These are phyloP conservation scores for Globisporangium perplexum DNA, from an alignment of 352 stramenopile genomes.

Conservation along the genomic window DNA sequence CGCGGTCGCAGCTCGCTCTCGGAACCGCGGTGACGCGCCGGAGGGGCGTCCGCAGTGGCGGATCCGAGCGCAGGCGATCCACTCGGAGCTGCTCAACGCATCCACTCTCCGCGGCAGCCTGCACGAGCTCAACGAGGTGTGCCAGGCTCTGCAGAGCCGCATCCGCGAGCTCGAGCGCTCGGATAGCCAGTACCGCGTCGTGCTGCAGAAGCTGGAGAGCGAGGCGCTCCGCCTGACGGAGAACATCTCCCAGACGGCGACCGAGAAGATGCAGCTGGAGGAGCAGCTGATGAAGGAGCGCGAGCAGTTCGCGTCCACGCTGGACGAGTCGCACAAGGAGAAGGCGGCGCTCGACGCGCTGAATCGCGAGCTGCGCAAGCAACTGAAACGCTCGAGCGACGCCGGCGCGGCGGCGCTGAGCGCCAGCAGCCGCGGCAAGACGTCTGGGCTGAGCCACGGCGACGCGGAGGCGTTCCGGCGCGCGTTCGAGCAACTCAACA, in stretches of 20 bases:
- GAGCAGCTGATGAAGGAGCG: slow-evolving; percentile 57
- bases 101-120: slow-evolving; percentile 53
- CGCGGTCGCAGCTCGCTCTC: slow-evolving; percentile 44
- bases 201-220: slow-evolving; percentile 75
- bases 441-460: slow-evolving; percentile 28
- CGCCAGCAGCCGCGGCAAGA: slow-evolving; percentile 13
- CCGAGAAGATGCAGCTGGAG: slow-evolving; percentile 47
- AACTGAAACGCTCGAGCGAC: slow-evolving; percentile 67
- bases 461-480: slow-evolving; percentile 56
- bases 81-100: slow-evolving; percentile 57
- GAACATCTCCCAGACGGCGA: slow-evolving; percentile 17
- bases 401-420: slow-evolving; percentile 14
- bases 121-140: slow-evolving; percentile 61
- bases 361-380: slow-evolving; percentile 76
- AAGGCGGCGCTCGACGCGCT: slow-evolving; percentile 58
- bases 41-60: slow-evolving; percentile 59
- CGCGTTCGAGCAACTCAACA: slow-evolving; percentile 52
- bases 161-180: slow-evolving; percentile 70
- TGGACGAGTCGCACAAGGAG: slow-evolving; percentile 84
- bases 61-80: slow-evolving; percentile 68
- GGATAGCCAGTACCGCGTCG: slow-evolving; percentile 72
- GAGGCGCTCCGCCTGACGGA: slow-evolving; percentile 60
- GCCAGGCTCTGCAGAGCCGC: slow-evolving; percentile 50
- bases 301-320: slow-evolving; percentile 62
- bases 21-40: slow-evolving; percentile 8